These are phyloP conservation scores for Chaetoscypha palmicola DNA, from an alignment of 2,329 filamentous ascomycete species.

Conservation along the genomic window DNA sequence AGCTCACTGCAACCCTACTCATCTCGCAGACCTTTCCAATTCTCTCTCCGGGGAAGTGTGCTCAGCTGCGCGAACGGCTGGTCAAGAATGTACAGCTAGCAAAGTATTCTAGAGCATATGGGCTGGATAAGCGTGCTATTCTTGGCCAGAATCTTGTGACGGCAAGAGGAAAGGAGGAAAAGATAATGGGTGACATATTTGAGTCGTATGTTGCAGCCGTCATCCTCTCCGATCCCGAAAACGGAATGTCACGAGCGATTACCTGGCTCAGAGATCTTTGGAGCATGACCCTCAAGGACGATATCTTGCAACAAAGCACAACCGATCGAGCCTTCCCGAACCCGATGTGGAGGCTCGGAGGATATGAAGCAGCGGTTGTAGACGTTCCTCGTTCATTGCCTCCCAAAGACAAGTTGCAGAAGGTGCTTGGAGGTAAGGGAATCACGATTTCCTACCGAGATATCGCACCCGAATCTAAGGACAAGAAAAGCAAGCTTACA, in stretches of 20 bases:
- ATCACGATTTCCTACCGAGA: constrained; percentile 57
- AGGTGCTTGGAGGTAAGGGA: constrained; percentile 43
- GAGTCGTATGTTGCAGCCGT: constrained; percentile 83
- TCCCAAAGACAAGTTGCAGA: constrained; percentile 47
- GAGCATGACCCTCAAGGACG: constrained; percentile 53
- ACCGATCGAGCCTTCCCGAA: constrained; percentile 18
- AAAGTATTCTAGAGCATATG: constrained; percentile 62
- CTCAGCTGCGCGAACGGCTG: constrained; percentile 69
- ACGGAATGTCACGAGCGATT: constrained; percentile 55
- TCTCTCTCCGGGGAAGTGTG: constrained; percentile 60
- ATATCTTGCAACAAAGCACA: constrained; percentile 40
- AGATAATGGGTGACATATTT: constrained; percentile 80
- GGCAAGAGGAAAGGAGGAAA: constrained; percentile 49
- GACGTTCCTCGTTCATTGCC: constrained; percentile 27
- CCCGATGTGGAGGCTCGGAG: constrained; percentile 26
- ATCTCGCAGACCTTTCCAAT: constrained; percentile 66
- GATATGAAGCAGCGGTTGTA: constrained; percentile 10
- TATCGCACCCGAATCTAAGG: constrained; percentile 44
- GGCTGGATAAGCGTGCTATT: constrained; percentile 56
- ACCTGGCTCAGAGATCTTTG: constrained; percentile 72
- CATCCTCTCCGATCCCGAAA: constrained; percentile 56
- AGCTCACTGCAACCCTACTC: constrained; percentile 66
- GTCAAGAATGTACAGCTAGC: constrained; percentile 76
- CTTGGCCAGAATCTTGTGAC: constrained; percentile 43
- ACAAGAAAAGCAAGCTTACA: constrained; percentile 46